These are phyloP conservation scores for Didymella sp. DNA, from an alignment of 2,329 filamentous ascomycete species.

Conservation along the genomic window DNA sequence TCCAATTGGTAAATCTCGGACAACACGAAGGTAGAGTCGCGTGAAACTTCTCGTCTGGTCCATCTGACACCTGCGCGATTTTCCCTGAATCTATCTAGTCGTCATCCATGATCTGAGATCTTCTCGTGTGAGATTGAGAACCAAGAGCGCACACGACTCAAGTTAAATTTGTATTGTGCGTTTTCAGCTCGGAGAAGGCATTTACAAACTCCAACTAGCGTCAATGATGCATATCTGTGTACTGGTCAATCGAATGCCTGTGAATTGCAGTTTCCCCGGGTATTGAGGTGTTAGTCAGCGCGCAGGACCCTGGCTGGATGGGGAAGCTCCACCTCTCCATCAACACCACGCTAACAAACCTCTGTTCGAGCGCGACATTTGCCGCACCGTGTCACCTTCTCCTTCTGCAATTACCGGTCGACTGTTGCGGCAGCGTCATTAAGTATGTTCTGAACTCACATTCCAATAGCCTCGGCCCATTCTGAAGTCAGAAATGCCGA, in stretches of 20 bases:
- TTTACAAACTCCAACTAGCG: too few species aligned
- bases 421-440: constrained; percentile 5
- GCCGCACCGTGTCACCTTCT: constrained; percentile 6
- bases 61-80: not conserved
- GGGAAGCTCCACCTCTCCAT: constrained; percentile 9
- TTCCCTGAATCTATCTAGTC: too few species aligned
- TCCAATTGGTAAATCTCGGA: not conserved
- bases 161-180: not conserved
- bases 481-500: constrained; percentile 1
- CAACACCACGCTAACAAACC: constrained; percentile 17
- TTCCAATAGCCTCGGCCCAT: constrained; percentile 4
- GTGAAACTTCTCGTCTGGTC: not conserved
- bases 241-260: not conserved
- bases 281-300: constrained; percentile 7
- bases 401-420: not conserved
- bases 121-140: not conserved
- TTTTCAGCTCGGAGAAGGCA: not conserved
- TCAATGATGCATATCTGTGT: not conserved
- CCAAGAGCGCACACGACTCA: not conserved
- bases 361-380: not conserved
- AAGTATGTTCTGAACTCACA: not conserved
- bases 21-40: not conserved
- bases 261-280: constrained; percentile 7
- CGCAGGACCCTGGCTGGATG: not conserved
- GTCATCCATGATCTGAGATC: too few species aligned